A percentile compares a stretch with the other conserved stretches of the same genome.
Conservation (phyloP, 179 eudicot species). For the Heliamphora pulchella region DNA sequence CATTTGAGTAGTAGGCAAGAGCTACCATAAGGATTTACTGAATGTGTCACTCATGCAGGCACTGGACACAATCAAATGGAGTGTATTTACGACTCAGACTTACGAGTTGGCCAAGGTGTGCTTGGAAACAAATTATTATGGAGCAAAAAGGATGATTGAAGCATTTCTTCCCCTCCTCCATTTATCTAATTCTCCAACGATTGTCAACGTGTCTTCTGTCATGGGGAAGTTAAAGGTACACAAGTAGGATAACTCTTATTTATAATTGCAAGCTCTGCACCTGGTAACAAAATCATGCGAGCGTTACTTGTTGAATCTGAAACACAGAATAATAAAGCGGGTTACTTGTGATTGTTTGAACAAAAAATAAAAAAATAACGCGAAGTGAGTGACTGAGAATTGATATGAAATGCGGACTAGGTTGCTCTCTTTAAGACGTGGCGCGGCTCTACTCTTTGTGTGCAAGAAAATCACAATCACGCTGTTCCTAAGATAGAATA, state of each 20-base stretch:
- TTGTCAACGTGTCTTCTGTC: slow-evolving; percentile 30
- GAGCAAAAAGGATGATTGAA: slow-evolving; percentile 28
- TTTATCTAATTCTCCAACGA: slow-evolving; percentile 30
- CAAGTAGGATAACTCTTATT: not conserved
- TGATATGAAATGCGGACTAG: too few species aligned
- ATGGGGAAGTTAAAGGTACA: slow-evolving; percentile 26
- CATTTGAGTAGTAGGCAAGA: not conserved
- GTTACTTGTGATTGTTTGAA: too few species aligned
- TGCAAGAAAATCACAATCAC: too few species aligned
- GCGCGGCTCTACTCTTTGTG: too few species aligned
- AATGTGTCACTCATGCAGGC: not conserved
- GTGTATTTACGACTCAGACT: slow-evolving; percentile 10
- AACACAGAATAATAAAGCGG: too few species aligned
- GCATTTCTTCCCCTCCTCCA: slow-evolving; percentile 30
- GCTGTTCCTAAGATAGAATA: too few species aligned
- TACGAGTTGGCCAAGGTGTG: slow-evolving; percentile 24
- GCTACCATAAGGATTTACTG: not conserved
- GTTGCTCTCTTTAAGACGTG: too few species aligned
- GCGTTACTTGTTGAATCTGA: not conserved
- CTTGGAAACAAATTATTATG: slow-evolving; percentile 33
- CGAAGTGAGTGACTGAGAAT: too few species aligned
- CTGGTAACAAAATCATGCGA: not conserved
- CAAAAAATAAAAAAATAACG: too few species aligned
- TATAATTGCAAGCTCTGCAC: not conserved
- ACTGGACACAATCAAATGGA: slow-evolving; percentile 10